Conservation (phyloP, 2,329 filamentous ascomycete species). For the Sphaceloma murrayae region DNA sequence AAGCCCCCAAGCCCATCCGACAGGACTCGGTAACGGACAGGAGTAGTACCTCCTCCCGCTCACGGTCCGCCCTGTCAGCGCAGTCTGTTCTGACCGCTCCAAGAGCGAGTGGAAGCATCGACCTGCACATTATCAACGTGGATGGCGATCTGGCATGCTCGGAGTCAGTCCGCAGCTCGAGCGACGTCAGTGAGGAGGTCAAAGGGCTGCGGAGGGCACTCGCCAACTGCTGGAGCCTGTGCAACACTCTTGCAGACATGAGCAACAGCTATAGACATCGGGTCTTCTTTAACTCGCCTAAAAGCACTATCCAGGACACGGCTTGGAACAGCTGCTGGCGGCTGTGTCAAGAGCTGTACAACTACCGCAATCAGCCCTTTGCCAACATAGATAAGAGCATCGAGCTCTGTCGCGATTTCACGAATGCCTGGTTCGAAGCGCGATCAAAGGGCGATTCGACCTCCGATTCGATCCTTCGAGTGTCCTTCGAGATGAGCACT, state of each 20-base stretch:
- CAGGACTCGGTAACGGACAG: slow-evolving; percentile 11
- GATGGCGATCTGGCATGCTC: slow-evolving; percentile 2
- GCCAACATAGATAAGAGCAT: slow-evolving; percentile 43
- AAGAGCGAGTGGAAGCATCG: background rate
- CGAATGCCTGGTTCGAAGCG: slow-evolving; percentile 81
- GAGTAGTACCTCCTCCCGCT: slow-evolving; percentile 4
- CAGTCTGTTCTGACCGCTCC: background rate
- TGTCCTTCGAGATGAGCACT: slow-evolving; percentile 92
- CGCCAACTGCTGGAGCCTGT: slow-evolving; percentile 85
- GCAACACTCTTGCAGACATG: slow-evolving; percentile 77
- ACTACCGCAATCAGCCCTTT: slow-evolving; percentile 61
- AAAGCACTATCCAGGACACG: slow-evolving; percentile 69
- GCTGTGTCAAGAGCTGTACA: slow-evolving; percentile 80
- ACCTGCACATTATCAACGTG: slow-evolving; percentile 12
- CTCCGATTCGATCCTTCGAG: slow-evolving; percentile 75
- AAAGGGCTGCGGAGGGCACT: slow-evolving; percentile 64
- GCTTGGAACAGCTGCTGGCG: slow-evolving; percentile 94
- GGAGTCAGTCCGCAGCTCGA: background rate
- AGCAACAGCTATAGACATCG: slow-evolving; percentile 75
- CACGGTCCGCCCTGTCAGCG: background rate
- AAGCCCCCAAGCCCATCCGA: background rate
- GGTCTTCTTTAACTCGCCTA: slow-evolving; percentile 65
- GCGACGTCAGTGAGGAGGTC: slow-evolving; percentile 43
- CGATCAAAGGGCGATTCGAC: slow-evolving; percentile 66
- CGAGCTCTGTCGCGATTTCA: slow-evolving; percentile 84